Base-by-base conservation (phyloP, 73 alveolate species). In the Breviolum minutum region DNA sequence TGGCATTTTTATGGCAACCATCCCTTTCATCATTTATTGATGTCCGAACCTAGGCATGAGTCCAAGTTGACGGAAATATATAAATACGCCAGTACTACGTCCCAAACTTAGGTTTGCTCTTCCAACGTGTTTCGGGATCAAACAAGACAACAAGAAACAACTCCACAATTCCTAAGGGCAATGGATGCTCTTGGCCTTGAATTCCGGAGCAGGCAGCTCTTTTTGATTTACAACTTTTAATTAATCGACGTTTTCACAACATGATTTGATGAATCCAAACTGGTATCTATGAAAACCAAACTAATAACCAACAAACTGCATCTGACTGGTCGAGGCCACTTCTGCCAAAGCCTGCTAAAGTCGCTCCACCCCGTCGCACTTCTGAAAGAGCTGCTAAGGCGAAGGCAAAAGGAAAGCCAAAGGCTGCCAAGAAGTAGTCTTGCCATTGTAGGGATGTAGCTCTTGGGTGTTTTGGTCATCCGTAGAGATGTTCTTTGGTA, bases 121-220 rank as follows among this genome's bases (percentile, higher is more conserved):
- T 12, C 63, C 26, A 77, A 77, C 86, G 62, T 77, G 86, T 17
- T 68, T 22, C 77, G 24, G 24, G 77, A 17, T 22, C 77, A 68
- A 17, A 17, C 77, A 68, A 68, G 77, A 17, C 77, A 68, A 17
- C n/a, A 22, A 17, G 24, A 22, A 17, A 22, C 77, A 68, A 68
- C 17, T 17, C 24, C 77, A 68, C 77, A 14, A 68, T 17, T 40
- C 19, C 87, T 82, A 8, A 82, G 91, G 91, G 91, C 91, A 20
- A 73, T 82, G 71, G 91, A 82, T 20, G 71, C 91, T 82, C 6
- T 82, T 70, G 54, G 74, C 54, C 60, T 82, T 7, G 91, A 82
- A 54, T 8, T 54, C 13, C 30, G 91, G 24, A 82, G 14, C 74
- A 82, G 91, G 91, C 91, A 7, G 91, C 61, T 5, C 26, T 60